A percentile compares a stretch with the other conserved stretches of the same genome.
Conservation (phyloP, 805 yeast species). For the Hanseniaspora opuntiae region DNA sequence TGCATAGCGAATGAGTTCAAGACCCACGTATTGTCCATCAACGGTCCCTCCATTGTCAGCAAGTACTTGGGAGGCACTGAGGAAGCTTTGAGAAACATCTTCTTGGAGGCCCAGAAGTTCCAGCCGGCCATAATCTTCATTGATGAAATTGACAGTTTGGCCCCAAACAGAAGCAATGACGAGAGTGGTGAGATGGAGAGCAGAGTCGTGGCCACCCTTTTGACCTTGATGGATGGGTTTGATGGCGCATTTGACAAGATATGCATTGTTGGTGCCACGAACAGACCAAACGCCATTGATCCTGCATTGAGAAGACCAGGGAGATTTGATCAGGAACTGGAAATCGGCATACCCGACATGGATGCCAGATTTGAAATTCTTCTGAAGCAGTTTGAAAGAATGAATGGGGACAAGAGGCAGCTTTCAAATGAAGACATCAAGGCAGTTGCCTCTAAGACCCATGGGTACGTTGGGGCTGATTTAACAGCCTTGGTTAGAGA, state of each 20-base stretch:
- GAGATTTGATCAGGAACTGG: conserved; percentile 77
- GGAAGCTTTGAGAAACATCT: conserved; percentile 61
- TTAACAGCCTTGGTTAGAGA: conserved; percentile 77
- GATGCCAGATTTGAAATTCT: conserved; percentile 67
- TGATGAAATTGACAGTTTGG: conserved; percentile 88
- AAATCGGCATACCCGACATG: conserved; percentile 82
- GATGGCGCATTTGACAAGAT: conserved; percentile 36
- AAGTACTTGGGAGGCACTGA: conserved; percentile 94
- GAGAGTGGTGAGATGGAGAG: conserved; percentile 85
- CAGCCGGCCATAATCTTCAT: conserved; percentile 82
- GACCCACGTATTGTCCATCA: conserved; percentile 74
- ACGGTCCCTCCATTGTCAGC: conserved; percentile 84
- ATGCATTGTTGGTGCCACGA: conserved; percentile 62
- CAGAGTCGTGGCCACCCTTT: conserved; percentile 75
- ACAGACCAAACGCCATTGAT: conserved; percentile 55
- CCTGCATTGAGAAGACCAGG: conserved; percentile 75
- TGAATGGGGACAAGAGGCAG: conserved; percentile 32
- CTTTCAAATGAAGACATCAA: conserved; percentile 38
- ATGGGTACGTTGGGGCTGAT: conserved; percentile 97
- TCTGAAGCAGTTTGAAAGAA: conserved; percentile 40
- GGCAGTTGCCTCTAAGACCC: conserved; percentile 63
- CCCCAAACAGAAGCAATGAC: conserved; percentile 71
- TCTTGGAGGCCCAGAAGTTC: conserved; percentile 69
- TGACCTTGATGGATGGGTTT: conserved; percentile 71
- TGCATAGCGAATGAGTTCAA: conserved; percentile 66